Evolutionary conservation across 163 green algal species (phyloP), one percentile per base, ranked within the genome.

Genomic region (Volvox carteri): DNA sequence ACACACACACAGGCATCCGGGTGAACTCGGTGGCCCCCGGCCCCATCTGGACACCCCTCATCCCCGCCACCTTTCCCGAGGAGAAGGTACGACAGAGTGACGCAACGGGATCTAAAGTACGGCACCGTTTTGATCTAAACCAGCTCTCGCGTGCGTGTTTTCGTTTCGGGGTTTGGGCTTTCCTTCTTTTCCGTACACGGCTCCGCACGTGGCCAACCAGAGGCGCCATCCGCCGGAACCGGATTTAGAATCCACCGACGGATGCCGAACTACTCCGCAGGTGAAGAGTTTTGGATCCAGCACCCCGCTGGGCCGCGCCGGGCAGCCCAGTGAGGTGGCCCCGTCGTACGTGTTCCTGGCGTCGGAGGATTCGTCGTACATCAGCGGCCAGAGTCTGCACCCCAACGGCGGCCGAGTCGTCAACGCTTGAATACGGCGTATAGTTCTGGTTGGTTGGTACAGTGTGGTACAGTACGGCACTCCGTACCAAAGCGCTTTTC

Each of bases 41-140:
- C 28, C 95, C 95, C n/a, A 93, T 97, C 50, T 96, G 93, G 94
- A 97, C 94, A 3, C 95, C 95, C 0, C 92, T 97, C 33, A 96
- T 97, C 67, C 72, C 91, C 18, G 60, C 91, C 18, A 94, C 91
- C 11, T 93, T 95, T 33, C 50, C 78, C 23, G 58, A 87, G 2
- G 60, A 90, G 60, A 75, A 85, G 86, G 75, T 46, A 56, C 7
- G 56, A 18, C 0, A 39, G 18, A 28, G 30, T 28, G 8, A 23
- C n/a, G n/a, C n/a, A n/a, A n/a, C n/a, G n/a, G n/a, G n/a, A n/a
- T n/a, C n/a, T n/a, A n/a, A n/a, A n/a, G n/a, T n/a, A n/a, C n/a
- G n/a, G n/a, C n/a, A n/a, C n/a, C n/a, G n/a, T n/a, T n/a, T n/a
- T n/a, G n/a, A n/a, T n/a, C n/a, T n/a, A n/a, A n/a, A n/a, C n/a